Evolutionary conservation across 2,329 filamentous ascomycete species (phyloP).

Genomic region (Coccinonectria pachysandricola): DNA sequence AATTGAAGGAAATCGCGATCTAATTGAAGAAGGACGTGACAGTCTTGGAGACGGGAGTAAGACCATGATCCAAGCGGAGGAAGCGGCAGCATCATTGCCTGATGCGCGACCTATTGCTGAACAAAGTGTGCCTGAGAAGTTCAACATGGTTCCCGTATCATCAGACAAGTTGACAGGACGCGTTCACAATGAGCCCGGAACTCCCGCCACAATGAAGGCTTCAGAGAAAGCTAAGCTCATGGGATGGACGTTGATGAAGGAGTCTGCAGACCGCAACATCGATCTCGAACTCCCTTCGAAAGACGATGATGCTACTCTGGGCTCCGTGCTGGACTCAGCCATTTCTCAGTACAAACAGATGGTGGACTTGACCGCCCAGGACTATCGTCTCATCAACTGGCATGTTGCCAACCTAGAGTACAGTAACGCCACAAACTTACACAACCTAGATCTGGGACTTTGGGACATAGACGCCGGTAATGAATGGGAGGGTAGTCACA

Average conservation of each 20-base stretch:
- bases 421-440: constrained; percentile 84
- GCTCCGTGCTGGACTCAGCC: constrained; percentile 86
- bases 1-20: constrained; percentile 70
- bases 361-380: constrained; percentile 72
- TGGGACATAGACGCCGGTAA: constrained; percentile 98
- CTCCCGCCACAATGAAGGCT: constrained; percentile 59
- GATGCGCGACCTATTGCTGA: constrained; percentile 43
- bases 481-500: constrained; percentile 91
- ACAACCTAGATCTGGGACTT: constrained; percentile 74
- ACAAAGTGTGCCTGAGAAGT: constrained; percentile 40
- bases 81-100: constrained; percentile 52
- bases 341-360: constrained; percentile 78
- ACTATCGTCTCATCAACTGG: constrained; percentile 91
- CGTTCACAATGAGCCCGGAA: constrained; percentile 60
- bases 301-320: constrained; percentile 61
- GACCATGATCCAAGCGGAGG: constrained; percentile 62
- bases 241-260: constrained; percentile 68
- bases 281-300: constrained; percentile 58
- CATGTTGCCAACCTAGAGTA: constrained; percentile 98
- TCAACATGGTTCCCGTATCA: constrained; percentile 52
- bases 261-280: constrained; percentile 55
- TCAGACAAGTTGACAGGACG: constrained; percentile 62
- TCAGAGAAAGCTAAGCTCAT: constrained; percentile 67
- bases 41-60: constrained; percentile 57
- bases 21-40: constrained; percentile 78